Evolutionary conservation across 1,284 basidiomycete genomes (phyloP), one percentile per base, ranked within the genome.

Genomic region (Cutaneotrichosporon cutaneum): DNA sequence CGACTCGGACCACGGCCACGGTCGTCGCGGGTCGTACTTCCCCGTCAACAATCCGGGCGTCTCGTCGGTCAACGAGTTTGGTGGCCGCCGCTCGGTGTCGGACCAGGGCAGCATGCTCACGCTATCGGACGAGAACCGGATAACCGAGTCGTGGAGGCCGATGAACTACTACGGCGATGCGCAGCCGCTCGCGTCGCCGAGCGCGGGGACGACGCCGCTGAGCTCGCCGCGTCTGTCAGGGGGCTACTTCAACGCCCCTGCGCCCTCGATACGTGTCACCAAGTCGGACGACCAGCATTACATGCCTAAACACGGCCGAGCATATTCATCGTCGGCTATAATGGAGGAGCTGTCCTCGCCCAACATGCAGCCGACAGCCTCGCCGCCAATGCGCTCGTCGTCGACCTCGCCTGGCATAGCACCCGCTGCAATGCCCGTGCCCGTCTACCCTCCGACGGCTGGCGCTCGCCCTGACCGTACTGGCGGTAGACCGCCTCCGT

Each of bases 301-400:
- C 62, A 50, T 33, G 10, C 56, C 32, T 3, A 32, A 22, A 1
- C 73, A 76, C 36, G 59, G 45, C 11, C 64, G 72, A 1, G 66
- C 70, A 6, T 59, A 70, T 26, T 76, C 75, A 6, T 68, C 69
- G 18, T 61, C 67, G 0, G 70, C 69, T 0, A 57, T 76, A 14
- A 64, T 76, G 32, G 73, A 75, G 58, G 45, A 62, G 4, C 60
- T 54, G 30, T 58, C 48, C 9, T 47, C 56, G n/a, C 54, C 54
- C 1, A 54, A 54, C 14, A 39, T 58, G 11, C 60, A 60, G 11
- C 63, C 66, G 13, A 33, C 30, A 3, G 36, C 55, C 2, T 59
- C 65, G 0, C 51, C 58, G n/a, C 61, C 64, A 1, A 22, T 52
- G 18, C 54, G 55, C 30, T 51, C 47, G 4, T 42, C 56, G 26